Conservation (phyloP, 305 asterid genomes). For the Solanum aculeatissimum region DNA sequence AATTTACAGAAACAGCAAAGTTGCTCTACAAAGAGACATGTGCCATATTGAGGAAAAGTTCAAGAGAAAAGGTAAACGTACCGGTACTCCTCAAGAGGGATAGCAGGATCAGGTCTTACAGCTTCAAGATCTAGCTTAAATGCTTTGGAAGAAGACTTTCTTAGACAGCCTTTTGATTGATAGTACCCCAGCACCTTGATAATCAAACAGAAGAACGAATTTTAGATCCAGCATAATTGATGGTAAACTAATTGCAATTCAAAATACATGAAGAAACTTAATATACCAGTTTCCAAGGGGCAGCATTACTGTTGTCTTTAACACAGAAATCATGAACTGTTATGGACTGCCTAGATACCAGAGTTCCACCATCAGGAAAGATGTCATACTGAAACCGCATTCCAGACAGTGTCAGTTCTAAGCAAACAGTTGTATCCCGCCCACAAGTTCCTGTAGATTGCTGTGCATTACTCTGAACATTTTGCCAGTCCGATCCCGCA, state of each 20-base stretch:
- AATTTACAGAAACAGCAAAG: background rate
- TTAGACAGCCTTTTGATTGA: conserved; percentile 69
- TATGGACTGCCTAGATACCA: conserved; percentile 54
- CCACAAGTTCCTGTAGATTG: conserved; percentile 28
- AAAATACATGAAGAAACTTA: conserved; percentile 8
- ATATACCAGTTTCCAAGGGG: conserved; percentile 95
- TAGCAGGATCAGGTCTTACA: conserved; percentile 86
- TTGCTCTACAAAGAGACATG: background rate
- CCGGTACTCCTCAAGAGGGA: conserved; percentile 90
- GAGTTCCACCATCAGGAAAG: conserved; percentile 65
- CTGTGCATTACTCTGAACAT: conserved; percentile 27
- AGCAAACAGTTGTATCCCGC: conserved; percentile 46
- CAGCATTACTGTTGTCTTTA: conserved; percentile 60
- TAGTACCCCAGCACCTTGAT: conserved; percentile 79
- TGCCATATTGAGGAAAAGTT: background rate
- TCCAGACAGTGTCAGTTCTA: conserved; percentile 68
- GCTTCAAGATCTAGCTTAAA: conserved; percentile 75
- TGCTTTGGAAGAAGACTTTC: conserved; percentile 66
- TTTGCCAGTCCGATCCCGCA: conserved; percentile 86
- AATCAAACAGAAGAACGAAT: conserved; percentile 8
- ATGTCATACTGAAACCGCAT: conserved; percentile 54
- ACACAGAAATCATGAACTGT: conserved; percentile 52
- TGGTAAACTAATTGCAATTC: background rate
- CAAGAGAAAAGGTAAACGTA: conserved; percentile 10
- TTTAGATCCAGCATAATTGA: conserved; percentile 10